phyloP scores from a whole-genome alignment of 495 filamentous ascomycete genomes.

The Penicillium coffeae region DNA sequence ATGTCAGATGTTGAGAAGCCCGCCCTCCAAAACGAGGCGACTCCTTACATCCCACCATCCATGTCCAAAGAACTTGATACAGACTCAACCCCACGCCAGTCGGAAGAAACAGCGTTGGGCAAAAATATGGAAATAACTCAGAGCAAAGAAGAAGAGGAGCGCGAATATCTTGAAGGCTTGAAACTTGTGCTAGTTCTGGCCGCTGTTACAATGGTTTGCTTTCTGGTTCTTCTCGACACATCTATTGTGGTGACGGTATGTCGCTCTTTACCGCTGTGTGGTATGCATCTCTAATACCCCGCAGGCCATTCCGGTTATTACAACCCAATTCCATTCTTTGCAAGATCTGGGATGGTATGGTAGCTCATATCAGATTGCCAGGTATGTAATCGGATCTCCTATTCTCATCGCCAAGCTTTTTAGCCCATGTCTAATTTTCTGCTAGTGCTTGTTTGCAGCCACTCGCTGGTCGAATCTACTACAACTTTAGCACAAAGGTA shows the following conservation, averaged over 20 bases:
- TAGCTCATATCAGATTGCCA: slow-evolving; percentile 40
- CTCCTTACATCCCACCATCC: too few relatives aligned
- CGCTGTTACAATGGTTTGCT: slow-evolving; percentile 14
- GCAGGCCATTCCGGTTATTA: slow-evolving; percentile 42
- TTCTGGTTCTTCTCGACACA: slow-evolving; percentile 17
- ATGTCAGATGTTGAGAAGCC: too few relatives aligned
- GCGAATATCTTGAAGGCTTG: slow-evolving; percentile 12
- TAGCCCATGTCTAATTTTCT: not conserved
- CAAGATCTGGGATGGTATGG: slow-evolving; percentile 47
- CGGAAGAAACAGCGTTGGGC: not conserved
- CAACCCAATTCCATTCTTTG: slow-evolving; percentile 38
- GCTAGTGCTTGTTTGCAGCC: slow-evolving; percentile 41
- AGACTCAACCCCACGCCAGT: not conserved
- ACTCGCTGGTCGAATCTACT: slow-evolving; percentile 44
- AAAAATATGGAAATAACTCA: not conserved
- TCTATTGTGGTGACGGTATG: slow-evolving; percentile 18
- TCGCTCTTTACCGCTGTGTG: not conserved
- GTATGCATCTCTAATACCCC: not conserved
- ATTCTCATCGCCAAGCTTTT: too few relatives aligned
- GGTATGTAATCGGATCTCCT: too few relatives aligned
- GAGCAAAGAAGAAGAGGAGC: slow-evolving; percentile 8
- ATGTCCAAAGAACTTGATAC: not conserved
- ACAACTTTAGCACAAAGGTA: slow-evolving; percentile 42
- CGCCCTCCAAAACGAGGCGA: too few relatives aligned
- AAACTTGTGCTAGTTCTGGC: slow-evolving; percentile 8